Base-by-base conservation (phyloP, 257 asterid genomes). In the Henckelia pumila region DNA sequence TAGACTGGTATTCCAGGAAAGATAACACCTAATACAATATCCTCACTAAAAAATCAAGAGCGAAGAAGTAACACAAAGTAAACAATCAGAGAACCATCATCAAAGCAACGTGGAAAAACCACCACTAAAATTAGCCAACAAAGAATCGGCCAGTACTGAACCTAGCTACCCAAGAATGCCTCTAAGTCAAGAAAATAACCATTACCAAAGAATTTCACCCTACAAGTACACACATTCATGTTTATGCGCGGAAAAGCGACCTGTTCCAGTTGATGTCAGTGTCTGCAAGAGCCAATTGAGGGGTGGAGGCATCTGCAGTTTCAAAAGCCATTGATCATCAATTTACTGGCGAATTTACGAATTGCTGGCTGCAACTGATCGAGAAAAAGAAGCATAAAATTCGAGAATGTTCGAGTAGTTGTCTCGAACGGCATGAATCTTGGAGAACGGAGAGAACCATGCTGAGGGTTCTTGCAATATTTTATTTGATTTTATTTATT, bases 261-360 rank as follows among this genome's bases (percentile, higher is more conserved):
- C 96, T 87, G 85, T 88, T 83, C 97, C 98, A 89, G 76, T 90
- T 83, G 83, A 89, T 84, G 61, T 92, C 89, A 26, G 97, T 88
- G 75, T 92, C 97, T 24, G 96, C 83, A 16, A 92, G 96, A 69
- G 92, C 81, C 71, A 92, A 59, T 71, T 76, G 71, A 9, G 84
- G 78, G 24, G 82, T 25, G 50, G 82, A 70, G 44, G 72, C 82
- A 1, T 82, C 85, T 16, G 80, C 85, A 50, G 83, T 66, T 65
- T 86, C 92, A 13, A 83, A 61, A 4, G 89, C 82, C 85, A 76
- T 79, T 56, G 66, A 35, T 29, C 53, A 44, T 16, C 53, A n/a
- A n/a, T n/a, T n/a, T 3, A 44, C 53, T 44, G 53, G 2, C 0
- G 20, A 44, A 5, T 14, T 40, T 44, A 44, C 17, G 0, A 16